Evolutionary conservation across 116 monocot genomes (phyloP).

Genomic region (Cymodocea nodosa): DNA sequence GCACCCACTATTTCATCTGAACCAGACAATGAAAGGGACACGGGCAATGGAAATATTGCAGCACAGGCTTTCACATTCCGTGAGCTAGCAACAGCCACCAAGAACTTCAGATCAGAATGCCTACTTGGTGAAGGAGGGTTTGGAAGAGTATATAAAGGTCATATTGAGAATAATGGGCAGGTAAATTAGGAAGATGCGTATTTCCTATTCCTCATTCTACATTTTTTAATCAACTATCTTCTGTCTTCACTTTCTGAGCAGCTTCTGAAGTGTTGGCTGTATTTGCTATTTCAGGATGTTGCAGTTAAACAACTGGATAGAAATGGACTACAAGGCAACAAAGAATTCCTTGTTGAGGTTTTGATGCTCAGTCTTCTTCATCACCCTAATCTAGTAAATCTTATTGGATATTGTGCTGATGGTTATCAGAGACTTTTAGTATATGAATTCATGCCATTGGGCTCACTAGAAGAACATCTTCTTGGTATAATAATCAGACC

Average conservation of each 20-base stretch:
- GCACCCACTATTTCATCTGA: neutral
- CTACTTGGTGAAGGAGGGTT: conserved; percentile 24
- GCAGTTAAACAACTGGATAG: conserved; percentile 72
- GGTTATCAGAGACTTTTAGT: conserved; percentile 78
- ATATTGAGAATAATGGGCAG: conserved; percentile 14
- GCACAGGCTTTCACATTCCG: conserved; percentile 24
- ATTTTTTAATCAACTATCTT: too few species aligned
- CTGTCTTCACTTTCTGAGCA: neutral
- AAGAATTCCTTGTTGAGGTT: conserved; percentile 70
- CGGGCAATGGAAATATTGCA: conserved; percentile 23
- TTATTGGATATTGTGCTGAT: conserved; percentile 73
- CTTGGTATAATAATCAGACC: conserved; percentile 3
- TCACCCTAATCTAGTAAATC: conserved; percentile 60
- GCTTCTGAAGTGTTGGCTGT: neutral
- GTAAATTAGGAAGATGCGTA: neutral
- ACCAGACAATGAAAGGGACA: neutral
- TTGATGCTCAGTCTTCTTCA: conserved; percentile 68
- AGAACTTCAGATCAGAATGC: conserved; percentile 19
- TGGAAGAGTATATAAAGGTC: conserved; percentile 26
- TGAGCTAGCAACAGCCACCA: conserved; percentile 19
- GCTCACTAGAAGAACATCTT: conserved; percentile 75
- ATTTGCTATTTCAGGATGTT: conserved; percentile 24
- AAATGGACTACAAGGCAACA: conserved; percentile 67
- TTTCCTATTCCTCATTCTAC: too few species aligned
- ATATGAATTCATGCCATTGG: conserved; percentile 68